These are phyloP conservation scores for maize (Zea mays) DNA, from an alignment of 176 grass and related monocot species.

Conservation along the genomic window DNA sequence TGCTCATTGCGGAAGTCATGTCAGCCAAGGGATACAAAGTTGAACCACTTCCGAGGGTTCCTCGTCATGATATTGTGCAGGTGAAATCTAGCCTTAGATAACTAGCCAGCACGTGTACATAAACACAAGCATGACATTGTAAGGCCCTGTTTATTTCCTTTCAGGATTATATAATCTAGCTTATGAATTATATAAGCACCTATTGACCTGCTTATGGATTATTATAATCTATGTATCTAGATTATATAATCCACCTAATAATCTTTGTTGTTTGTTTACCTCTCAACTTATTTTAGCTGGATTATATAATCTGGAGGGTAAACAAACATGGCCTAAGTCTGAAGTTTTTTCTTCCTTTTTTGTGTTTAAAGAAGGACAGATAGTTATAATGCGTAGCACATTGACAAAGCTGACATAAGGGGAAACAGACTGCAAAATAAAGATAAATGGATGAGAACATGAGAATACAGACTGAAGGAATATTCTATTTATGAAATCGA, in stretches of 20 bases:
- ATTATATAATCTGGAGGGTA: no score
- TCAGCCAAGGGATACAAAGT: constrained; percentile 73
- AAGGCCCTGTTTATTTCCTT: no score
- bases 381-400: neutral
- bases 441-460: neutral
- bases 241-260: no score
- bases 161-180: no score
- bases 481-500: neutral
- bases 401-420: neutral
- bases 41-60: constrained; percentile 59
- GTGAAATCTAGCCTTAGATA: constrained; percentile 36
- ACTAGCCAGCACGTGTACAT: constrained; percentile 3
- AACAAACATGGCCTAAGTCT: neutral
- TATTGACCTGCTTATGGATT: no score
- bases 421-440: constrained; percentile 2
- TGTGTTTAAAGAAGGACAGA: neutral
- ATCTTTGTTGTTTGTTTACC: no score
- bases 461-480: neutral
- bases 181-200: no score
- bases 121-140: neutral
- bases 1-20: constrained; percentile 93
- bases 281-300: no score
- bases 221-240: no score
- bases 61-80: constrained; percentile 91
- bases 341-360: neutral